Base-by-base conservation (phyloP, 106 monocot species). In the Ottelia alismoides region DNA sequence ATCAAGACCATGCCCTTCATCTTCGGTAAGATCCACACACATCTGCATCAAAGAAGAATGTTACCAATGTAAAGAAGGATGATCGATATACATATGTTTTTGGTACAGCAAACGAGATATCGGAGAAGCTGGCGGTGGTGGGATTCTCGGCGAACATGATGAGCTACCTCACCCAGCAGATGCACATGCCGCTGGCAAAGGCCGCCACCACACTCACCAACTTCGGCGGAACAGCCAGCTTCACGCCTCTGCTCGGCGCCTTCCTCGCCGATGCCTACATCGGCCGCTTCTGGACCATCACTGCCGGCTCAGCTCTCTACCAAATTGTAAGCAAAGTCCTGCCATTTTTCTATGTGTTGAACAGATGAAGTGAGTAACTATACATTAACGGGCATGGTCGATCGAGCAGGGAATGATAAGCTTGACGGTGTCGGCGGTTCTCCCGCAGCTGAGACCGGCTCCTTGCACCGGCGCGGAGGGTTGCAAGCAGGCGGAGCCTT, bases 201-300 rank as follows among this genome's bases (percentile, higher is more conserved):
- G 87, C 87, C 20, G 65, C 87, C 18, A 87, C 77, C 71, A 78
- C 77, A 2, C 68, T 87, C 51, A 87, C 65, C 51, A 78, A 74
- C 65, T 81, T 78, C 46, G 22, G 62, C 35, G 87, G 87, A 53
- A 78, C 87, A 0, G 45, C 81, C 0, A 66, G 66, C 69, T 35
- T 78, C 16, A 78, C 78, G 12, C 69, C 87, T 18, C 64, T 87
- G 25, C 3, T 80, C 20, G 87, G 81, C 0, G 87, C 72, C 7
- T 57, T 87, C 11, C 52, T 78, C 24, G 77, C 87, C 23, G 87
- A 87, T 69, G 74, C 81, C 24, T 81, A 77, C 51, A 77, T 74
- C 31, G 86, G 86, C 49, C 77, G 86, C 20, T 87, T 87, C 69
- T 87, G 81, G 78, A 78, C 78, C 27, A 82, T 87, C 4, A 63